Base-by-base conservation (phyloP, 441 rosid species). In the Euphorbia corollata region DNA sequence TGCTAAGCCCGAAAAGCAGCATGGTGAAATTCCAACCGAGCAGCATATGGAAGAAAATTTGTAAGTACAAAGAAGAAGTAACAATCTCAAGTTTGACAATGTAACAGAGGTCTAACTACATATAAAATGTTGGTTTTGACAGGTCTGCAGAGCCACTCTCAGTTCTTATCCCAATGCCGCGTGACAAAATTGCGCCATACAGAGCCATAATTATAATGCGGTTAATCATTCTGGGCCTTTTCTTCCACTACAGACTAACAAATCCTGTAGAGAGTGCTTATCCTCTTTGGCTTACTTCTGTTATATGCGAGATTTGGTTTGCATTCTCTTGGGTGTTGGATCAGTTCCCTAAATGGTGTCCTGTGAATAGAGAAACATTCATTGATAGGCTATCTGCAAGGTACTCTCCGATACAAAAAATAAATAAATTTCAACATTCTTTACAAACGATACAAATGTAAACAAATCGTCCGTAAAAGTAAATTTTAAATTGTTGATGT, bases 301-400 rank as follows among this genome's bases (percentile, higher is more conserved):
- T 92, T 73, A 90, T 92, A 75, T 92, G 98, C 71, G 98, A 92
- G 87, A 90, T 92, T 50, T 92, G 98, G 98, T 92, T 92, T 78
- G 98, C 97, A 16, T 76, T 85, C 72, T 92, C 96, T 4, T 92
- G 98, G 98, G 96, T 92, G 78, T 59, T 92, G 86, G 98, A 92
- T 90, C 98, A 92, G 84, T 92, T 92, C 68, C 98, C 98, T 48
- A 92, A 92, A 76, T 92, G 98, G 98, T 69, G 78, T 79, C 98
- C 98, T 41, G 67, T 92, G 59, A 77, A 88, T 68, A 74, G 96
- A 73, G 82, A 73, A 64, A 86, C 97, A 57, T 85, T 74, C 66
- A 63, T 78, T 12, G 92, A 92, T 69, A 77, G 83, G 27, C 83
- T 92, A 57, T 83, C 98, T 18, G 92, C 94, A 75, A 88, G 97